Evolutionary conservation across 306 rosid species (phyloP), one percentile per base, ranked within the genome.

Genomic region (Vicia faba): DNA sequence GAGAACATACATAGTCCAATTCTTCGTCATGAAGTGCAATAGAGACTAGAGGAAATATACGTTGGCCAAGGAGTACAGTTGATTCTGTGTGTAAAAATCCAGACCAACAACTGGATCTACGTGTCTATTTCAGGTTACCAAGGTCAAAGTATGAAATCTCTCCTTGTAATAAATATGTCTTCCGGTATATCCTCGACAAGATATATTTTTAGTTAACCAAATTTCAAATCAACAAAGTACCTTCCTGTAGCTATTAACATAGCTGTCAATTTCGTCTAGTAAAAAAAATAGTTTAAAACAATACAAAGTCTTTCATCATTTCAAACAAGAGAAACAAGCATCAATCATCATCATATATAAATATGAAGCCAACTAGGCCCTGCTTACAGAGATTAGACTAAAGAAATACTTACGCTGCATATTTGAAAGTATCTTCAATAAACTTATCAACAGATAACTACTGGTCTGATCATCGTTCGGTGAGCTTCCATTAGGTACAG

Each of bases 381-480:
- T 56, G 14, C 60, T 8, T 49, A 12, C 19, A 69, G 33, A 64
- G 10, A 38, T 13, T 8, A 68, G n/a, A 20, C 56, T 28, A 29
- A 35, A 64, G 45, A 54, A 50, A 51, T 35, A 78, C 88, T 78
- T 46, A 84, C 88, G 69, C n/a, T 81, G 83, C 79, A 81, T 72
- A 71, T 75, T 75, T 16, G 88, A 75, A 68, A 84, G 78, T 75
- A 81, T 84, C 78, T 76, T 80, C 83, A 84, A 71, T 55, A 84
- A 69, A 78, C 81, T 80, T 58, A 84, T 81, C 80, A 78, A 61
- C 61, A 81, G 66, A 41, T 81, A 84, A 56, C 85, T 73, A 56
- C 80, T 81, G 31, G 85, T 78, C 75, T 84, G 88, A 60, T 84
- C 88, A 78, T 84, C 81, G 8, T 64, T 81, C 56, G 38, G 11